A percentile compares a stretch with the other conserved stretches of the same genome.
Conservation (phyloP, 108 stramenopile genomes). For the Poteriospumella lacustris region DNA sequence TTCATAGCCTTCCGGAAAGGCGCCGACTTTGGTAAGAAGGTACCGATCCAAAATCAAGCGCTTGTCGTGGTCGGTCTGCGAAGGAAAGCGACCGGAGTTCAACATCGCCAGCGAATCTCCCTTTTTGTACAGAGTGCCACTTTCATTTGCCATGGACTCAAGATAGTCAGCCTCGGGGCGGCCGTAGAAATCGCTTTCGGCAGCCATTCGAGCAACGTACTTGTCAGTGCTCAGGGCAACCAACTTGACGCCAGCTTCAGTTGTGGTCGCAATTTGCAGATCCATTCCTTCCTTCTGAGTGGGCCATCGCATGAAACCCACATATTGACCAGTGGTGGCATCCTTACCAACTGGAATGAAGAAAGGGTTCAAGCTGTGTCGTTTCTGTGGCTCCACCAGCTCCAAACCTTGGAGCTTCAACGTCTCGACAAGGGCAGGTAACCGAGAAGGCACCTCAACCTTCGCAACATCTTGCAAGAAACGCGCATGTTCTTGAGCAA, state of each 20-base stretch:
- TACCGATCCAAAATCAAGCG: background rate
- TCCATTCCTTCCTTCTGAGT: slow-evolving; percentile 18
- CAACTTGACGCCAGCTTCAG: slow-evolving; percentile 3
- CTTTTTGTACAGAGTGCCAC: background rate
- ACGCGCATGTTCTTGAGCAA: background rate
- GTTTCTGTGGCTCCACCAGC: background rate
- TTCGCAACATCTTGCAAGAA: background rate
- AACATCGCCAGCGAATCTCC: background rate
- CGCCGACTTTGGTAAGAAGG: background rate
- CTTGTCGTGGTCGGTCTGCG: background rate
- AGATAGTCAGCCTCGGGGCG: background rate
- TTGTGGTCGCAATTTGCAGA: background rate
- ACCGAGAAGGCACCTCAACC: background rate
- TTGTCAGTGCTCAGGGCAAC: background rate
- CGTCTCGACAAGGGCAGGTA: background rate
- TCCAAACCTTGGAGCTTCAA: background rate
- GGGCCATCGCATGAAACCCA: slow-evolving; percentile 3
- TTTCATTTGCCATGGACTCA: background rate
- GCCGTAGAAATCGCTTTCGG: background rate
- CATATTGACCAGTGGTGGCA: too few relatives aligned
- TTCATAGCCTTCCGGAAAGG: slow-evolving; percentile 13
- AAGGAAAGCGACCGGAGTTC: background rate
- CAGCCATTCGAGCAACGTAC: background rate
- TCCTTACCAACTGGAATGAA: background rate
- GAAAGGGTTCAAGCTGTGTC: background rate